Evolutionary conservation across 1,284 basidiomycete species (phyloP).

Genomic region (Ceratobasidium sp.): DNA sequence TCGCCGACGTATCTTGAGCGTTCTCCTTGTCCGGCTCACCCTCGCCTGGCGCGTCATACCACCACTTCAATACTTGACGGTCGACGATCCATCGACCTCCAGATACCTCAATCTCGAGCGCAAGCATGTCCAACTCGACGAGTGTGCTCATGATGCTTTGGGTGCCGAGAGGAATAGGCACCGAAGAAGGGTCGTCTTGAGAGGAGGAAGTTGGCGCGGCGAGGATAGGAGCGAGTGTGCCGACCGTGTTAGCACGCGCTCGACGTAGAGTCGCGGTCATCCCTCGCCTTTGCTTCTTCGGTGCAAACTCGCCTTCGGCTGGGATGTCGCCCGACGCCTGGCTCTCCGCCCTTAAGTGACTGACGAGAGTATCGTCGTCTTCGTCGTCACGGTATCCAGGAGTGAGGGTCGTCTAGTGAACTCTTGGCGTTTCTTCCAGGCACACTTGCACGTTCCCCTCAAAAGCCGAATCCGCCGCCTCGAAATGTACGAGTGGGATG

Average conservation of each 20-base stretch:
- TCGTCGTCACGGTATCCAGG: constrained; percentile 49
- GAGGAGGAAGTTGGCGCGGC: neutral
- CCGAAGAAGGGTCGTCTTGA: constrained; percentile 2
- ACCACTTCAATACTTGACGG: constrained; percentile 85
- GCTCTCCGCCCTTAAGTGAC: constrained; percentile 23
- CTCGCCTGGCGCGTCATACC: constrained; percentile 77
- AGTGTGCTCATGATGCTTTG: constrained; percentile 32
- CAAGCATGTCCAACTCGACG: constrained; percentile 51
- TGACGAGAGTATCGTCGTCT: constrained; percentile 50
- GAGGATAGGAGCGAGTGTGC: constrained; percentile 33
- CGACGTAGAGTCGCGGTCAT: constrained; percentile 35
- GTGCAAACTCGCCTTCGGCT: neutral
- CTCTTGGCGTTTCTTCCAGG: constrained; percentile 12
- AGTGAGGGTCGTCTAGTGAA: neutral
- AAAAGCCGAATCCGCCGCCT: constrained; percentile 60
- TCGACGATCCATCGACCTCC: constrained; percentile 73
- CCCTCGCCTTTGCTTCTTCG: constrained; percentile 12
- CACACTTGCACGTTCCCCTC: constrained; percentile 25
- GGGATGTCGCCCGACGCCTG: constrained; percentile 11
- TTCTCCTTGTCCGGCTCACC: constrained; percentile 64
- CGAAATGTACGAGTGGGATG: constrained; percentile 89
- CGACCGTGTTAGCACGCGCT: constrained; percentile 31
- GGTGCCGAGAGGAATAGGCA: neutral
- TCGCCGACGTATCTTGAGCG: constrained; percentile 73
- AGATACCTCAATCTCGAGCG: constrained; percentile 65